phyloP scores from a whole-genome alignment of 2,329 filamentous ascomycete species.

The Aspergillus sergii region DNA sequence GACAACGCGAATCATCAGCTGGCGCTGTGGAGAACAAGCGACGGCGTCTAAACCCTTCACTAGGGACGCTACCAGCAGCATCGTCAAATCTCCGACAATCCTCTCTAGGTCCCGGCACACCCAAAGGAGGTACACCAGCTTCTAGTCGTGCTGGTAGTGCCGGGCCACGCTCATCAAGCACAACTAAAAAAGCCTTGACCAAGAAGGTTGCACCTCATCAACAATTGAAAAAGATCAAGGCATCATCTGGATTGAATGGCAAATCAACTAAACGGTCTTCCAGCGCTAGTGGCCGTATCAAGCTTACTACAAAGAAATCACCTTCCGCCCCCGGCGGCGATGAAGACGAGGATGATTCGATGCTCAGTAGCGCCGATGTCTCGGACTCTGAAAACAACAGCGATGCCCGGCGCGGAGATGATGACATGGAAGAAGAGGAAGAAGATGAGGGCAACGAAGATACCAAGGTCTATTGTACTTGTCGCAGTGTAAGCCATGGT shows the following conservation, averaged over 20 bases:
- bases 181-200: slow-evolving; percentile 49
- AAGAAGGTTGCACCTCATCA: slow-evolving; percentile 61
- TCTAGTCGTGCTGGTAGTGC: slow-evolving; percentile 61
- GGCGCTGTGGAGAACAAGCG: slow-evolving; percentile 61
- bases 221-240: slow-evolving; percentile 46
- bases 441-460: slow-evolving; percentile 58
- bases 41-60: slow-evolving; percentile 56
- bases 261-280: slow-evolving; percentile 48
- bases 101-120: slow-evolving; percentile 65
- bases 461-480: slow-evolving; percentile 67
- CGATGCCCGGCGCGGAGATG: slow-evolving; percentile 34
- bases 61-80: slow-evolving; percentile 57
- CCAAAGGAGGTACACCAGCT: slow-evolving; percentile 58
- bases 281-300: slow-evolving; percentile 41
- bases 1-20: slow-evolving; percentile 58
- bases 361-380: slow-evolving; percentile 54
- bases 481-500: slow-evolving; percentile 65
- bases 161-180: slow-evolving; percentile 51
- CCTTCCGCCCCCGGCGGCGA: slow-evolving; percentile 44
- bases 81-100: slow-evolving; percentile 62
- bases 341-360: slow-evolving; percentile 56
- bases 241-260: slow-evolving; percentile 29
- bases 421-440: slow-evolving; percentile 49
- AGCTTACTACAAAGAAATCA: slow-evolving; percentile 44
- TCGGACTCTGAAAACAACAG: slow-evolving; percentile 50